Evolutionary conservation across 179 eudicot genomes (phyloP).

Genomic region (Carnegiea gigantea): DNA sequence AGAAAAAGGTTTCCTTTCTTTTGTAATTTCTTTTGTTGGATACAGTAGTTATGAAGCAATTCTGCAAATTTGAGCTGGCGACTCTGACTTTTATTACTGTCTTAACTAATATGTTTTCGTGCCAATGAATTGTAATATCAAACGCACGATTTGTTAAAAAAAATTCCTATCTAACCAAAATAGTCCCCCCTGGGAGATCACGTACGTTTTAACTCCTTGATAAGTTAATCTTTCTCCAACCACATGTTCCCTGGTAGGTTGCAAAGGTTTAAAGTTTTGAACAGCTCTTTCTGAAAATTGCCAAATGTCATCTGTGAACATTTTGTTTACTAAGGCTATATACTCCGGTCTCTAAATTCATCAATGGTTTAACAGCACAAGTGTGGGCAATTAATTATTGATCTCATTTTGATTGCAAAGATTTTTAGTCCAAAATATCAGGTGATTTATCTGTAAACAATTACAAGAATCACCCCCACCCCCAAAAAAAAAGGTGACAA

Average conservation of each 20-base stretch:
- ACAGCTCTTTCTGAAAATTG: too few relatives aligned
- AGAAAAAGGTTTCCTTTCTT: constrained; percentile 65
- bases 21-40: constrained; percentile 9
- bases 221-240: neutral
- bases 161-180: neutral
- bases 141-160: neutral
- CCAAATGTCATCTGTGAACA: neutral
- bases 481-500: neutral
- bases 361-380: neutral
- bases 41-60: neutral
- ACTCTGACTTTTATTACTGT: neutral
- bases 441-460: neutral
- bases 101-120: too few relatives aligned
- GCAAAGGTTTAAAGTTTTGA: neutral
- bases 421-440: neutral
- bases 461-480: too few relatives aligned
- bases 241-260: neutral
- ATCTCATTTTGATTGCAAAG: neutral
- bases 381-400: neutral
- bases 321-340: neutral
- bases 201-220: neutral
- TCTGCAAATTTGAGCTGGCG: constrained; percentile 2
- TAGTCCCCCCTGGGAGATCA: neutral
- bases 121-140: neutral
- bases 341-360: neutral